Evolutionary conservation across 2,329 filamentous ascomycete genomes (phyloP).

Genomic region (Byssoonygena ceratinophila): DNA sequence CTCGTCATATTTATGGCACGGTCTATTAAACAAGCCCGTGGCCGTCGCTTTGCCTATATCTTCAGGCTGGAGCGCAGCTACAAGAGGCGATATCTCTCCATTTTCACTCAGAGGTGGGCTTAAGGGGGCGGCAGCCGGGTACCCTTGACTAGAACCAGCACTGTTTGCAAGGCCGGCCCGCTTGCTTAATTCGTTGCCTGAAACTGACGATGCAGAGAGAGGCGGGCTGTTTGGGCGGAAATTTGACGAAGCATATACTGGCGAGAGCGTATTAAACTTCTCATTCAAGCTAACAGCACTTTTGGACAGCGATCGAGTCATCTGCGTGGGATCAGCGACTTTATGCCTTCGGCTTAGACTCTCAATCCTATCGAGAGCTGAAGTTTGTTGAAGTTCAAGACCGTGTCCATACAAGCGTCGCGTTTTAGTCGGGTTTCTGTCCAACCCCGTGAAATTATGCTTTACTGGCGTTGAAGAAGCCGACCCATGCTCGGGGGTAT

Average conservation of each 20-base stretch:
- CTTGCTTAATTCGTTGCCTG: slow-evolving; percentile 31
- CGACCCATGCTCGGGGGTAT: slow-evolving; percentile 20
- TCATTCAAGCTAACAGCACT: slow-evolving; percentile 60
- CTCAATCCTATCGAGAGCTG: slow-evolving; percentile 67
- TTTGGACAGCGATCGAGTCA: slow-evolving; percentile 36
- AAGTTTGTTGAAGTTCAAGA: slow-evolving; percentile 66
- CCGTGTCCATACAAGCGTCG: slow-evolving; percentile 75
- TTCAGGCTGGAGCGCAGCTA: slow-evolving; percentile 56
- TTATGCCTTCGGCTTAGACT: slow-evolving; percentile 56
- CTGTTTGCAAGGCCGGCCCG: slow-evolving; percentile 25
- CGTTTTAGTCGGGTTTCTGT: slow-evolving; percentile 58
- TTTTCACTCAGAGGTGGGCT: slow-evolving; percentile 63
- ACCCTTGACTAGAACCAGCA: slow-evolving; percentile 25
- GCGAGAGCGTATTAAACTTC: slow-evolving; percentile 30
- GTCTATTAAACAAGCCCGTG: slow-evolving; percentile 60
- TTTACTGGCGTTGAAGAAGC: slow-evolving; percentile 20
- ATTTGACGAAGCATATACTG: slow-evolving; percentile 22
- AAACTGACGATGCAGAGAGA: slow-evolving; percentile 31
- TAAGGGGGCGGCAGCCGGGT: slow-evolving; percentile 44
- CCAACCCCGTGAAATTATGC: slow-evolving; percentile 36
- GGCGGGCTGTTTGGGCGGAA: slow-evolving; percentile 35
- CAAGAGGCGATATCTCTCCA: slow-evolving; percentile 54
- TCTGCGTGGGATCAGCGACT: slow-evolving; percentile 41
- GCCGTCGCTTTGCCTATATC: slow-evolving; percentile 76
- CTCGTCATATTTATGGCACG: slow-evolving; percentile 68